A percentile compares a stretch with the other conserved stretches of the same genome.
Evolutionary conservation across 192 early-diverging fungal species (phyloP).

Genomic region (Umbelopsis vinacea): DNA sequence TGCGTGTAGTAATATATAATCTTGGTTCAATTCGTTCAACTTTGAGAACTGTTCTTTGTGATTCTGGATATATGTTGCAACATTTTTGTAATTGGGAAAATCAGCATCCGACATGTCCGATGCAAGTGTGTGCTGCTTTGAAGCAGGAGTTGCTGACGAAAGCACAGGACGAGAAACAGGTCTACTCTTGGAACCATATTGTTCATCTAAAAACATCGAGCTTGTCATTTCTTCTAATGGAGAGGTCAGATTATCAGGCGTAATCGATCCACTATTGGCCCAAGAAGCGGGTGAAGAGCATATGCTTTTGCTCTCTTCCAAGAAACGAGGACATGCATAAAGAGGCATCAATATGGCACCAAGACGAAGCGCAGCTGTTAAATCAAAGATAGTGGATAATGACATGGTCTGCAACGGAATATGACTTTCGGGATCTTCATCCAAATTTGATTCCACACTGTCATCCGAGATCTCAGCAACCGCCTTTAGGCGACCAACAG

Average conservation of each 20-base stretch:
- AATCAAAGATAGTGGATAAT: slow-evolving; percentile 3
- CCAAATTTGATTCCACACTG: not conserved
- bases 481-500: slow-evolving; percentile 45
- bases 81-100: not conserved
- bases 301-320: not conserved
- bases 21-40: slow-evolving; percentile 22
- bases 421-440: not conserved
- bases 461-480: slow-evolving; percentile 27
- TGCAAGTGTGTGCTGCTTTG: not conserved
- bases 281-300: not conserved
- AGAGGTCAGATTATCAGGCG: not conserved
- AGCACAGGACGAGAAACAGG: not conserved
- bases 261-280: not conserved
- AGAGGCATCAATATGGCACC: not conserved
- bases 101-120: not conserved
- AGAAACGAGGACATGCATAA: not conserved
- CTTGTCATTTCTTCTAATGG: not conserved
- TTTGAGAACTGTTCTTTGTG: slow-evolving; percentile 24
- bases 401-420: slow-evolving; percentile 10
- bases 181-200: not conserved
- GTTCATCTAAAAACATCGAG: not conserved
- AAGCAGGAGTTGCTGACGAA: not conserved
- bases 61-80: not conserved
- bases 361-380: not conserved
- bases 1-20: slow-evolving; percentile 28